A percentile compares a stretch with the other conserved stretches of the same genome.
These are phyloP conservation scores for Gnomoniopsis smithogilvyi DNA, from an alignment of 2,329 filamentous ascomycete genomes.

Conservation along the genomic window DNA sequence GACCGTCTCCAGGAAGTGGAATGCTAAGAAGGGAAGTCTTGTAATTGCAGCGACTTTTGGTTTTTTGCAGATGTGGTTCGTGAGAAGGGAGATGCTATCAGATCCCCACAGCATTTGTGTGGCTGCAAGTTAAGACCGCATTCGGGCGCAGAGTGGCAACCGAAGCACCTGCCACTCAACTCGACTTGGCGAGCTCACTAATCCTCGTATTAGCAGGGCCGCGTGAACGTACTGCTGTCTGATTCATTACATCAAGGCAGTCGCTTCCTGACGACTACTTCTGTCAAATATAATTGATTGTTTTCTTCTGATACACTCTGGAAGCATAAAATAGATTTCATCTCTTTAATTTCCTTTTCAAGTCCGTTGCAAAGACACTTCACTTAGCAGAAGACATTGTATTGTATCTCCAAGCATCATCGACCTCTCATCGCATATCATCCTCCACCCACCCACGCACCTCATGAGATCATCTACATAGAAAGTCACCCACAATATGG, in stretches of 20 bases:
- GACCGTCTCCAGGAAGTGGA: no score
- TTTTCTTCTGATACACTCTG: not conserved
- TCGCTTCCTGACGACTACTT: not conserved
- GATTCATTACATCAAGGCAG: not conserved
- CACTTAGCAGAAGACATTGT: not conserved
- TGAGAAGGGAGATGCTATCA: not conserved
- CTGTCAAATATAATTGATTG: not conserved
- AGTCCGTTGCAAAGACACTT: not conserved
- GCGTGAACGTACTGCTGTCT: slow-evolving; percentile 5
- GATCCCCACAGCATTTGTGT: not conserved
- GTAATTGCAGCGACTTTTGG: no score
- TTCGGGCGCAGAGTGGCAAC: not conserved
- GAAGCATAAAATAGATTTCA: not conserved
- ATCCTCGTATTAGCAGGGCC: not conserved
- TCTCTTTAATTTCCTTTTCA: not conserved
- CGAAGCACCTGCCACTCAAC: not conserved
- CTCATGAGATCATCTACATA: not conserved
- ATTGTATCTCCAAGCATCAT: not conserved
- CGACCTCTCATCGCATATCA: not conserved
- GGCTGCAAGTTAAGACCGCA: not conserved
- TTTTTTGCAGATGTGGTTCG: not conserved
- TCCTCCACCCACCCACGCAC: not conserved
- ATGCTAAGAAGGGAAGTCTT: no score
- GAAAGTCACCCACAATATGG: slow-evolving; percentile 3
- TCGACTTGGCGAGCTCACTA: not conserved